These are phyloP conservation scores for Capronia coronata DNA, from an alignment of 2,329 filamentous ascomycete genomes.

Conservation along the genomic window DNA sequence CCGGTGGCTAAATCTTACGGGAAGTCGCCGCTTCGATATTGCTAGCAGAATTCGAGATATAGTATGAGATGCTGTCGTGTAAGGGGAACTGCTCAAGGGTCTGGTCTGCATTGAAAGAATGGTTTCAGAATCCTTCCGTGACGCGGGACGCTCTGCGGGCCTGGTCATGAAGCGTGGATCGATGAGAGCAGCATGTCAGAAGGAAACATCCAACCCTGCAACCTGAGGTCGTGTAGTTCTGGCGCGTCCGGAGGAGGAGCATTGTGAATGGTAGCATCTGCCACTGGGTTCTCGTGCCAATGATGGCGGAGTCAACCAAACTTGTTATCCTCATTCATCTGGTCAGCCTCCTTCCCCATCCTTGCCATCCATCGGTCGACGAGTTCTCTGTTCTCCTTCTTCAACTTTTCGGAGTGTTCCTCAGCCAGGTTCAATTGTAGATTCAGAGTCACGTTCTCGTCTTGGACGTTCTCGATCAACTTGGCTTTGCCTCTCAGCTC, in stretches of 20 bases:
- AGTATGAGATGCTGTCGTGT: too few relatives aligned
- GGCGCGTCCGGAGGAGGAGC: background rate
- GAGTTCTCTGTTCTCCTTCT: constrained; percentile 79
- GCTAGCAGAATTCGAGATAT: too few relatives aligned
- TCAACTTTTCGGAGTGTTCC: constrained; percentile 63
- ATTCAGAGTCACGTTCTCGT: constrained; percentile 83
- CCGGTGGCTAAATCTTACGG: too few relatives aligned
- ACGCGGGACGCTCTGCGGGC: too few relatives aligned
- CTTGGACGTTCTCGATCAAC: constrained; percentile 80
- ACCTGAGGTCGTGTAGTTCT: too few relatives aligned
- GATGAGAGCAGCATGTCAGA: too few relatives aligned
- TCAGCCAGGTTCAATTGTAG: constrained; percentile 83
- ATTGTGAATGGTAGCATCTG: background rate
- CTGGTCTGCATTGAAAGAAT: background rate
- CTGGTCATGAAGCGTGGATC: too few relatives aligned
- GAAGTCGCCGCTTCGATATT: too few relatives aligned
- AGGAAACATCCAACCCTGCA: too few relatives aligned
- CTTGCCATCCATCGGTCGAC: constrained; percentile 86
- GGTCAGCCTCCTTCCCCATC: constrained; percentile 78
- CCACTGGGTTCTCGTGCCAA: background rate
- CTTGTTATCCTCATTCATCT: constrained; percentile 63
- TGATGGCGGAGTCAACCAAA: constrained; percentile 17
- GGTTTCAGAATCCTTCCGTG: background rate
- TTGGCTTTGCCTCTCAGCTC: constrained; percentile 79
- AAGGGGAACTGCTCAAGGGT: background rate